These are phyloP conservation scores for Calonectria honghensis DNA, from an alignment of 2,329 filamentous ascomycete genomes.

Conservation along the genomic window DNA sequence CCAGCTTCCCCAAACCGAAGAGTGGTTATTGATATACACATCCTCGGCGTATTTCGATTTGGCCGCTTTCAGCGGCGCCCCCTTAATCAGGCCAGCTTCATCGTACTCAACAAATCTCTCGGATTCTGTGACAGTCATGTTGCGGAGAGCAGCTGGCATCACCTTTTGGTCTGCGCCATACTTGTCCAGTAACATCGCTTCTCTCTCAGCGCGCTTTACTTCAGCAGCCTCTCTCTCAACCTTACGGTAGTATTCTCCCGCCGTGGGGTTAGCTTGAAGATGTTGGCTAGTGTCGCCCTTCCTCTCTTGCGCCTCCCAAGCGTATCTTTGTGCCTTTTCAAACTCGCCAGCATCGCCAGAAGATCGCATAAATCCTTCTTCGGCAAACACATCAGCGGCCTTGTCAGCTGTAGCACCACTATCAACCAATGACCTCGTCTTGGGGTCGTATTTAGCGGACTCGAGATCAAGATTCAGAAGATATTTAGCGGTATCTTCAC, in stretches of 20 bases:
- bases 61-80: constrained; percentile 82
- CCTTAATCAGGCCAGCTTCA: constrained; percentile 91
- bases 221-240: constrained; percentile 85
- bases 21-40: constrained; percentile 92
- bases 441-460: constrained; percentile 98
- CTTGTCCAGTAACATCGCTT: constrained; percentile 84
- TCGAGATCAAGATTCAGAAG: constrained; percentile 95
- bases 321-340: constrained; percentile 90
- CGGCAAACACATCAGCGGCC: constrained; percentile 88
- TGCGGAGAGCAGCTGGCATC: constrained; percentile 77
- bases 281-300: constrained; percentile 87
- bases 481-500: constrained; percentile 98
- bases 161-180: constrained; percentile 81
- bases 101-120: constrained; percentile 97
- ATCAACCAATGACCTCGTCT: constrained; percentile 93
- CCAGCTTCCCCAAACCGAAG: constrained; percentile 96
- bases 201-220: constrained; percentile 79
- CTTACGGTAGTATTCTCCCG: constrained; percentile 88
- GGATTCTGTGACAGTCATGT: constrained; percentile 83
- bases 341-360: constrained; percentile 96
- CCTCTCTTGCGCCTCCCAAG: constrained; percentile 95
- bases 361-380: constrained; percentile 92
- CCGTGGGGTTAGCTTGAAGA: constrained; percentile 96
- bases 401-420: constrained; percentile 87
- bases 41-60: constrained; percentile 97